Evolutionary conservation across 441 rosid species (phyloP).

Genomic region (Flueggea neowawraea): DNA sequence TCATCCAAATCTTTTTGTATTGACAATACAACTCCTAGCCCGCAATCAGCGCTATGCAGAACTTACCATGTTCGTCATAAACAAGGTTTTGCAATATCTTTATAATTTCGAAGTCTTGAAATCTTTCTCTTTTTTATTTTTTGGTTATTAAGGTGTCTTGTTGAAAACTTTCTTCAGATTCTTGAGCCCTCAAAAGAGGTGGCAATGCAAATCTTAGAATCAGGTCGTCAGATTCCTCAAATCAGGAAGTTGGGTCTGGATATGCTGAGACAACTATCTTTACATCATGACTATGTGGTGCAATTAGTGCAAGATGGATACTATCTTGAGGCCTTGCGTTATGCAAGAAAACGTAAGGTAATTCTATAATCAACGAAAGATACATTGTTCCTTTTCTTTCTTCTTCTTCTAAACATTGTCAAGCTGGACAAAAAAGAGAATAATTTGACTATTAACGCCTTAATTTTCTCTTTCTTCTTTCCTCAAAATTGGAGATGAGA

Average conservation of each 20-base stretch:
- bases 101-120: not conserved
- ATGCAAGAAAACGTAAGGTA: slow-evolving; percentile 88
- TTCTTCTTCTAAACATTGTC: too few species aligned
- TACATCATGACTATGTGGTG: slow-evolving; percentile 81
- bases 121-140: not conserved
- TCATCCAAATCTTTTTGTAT: slow-evolving; percentile 63
- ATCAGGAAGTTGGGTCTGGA: slow-evolving; percentile 89
- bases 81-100: slow-evolving; percentile 56
- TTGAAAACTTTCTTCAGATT: slow-evolving; percentile 39
- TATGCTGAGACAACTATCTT: slow-evolving; percentile 89
- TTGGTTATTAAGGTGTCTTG: slow-evolving; percentile 2
- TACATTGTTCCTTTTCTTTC: not conserved
- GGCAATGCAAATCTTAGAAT: slow-evolving; percentile 85
- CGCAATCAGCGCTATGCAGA: slow-evolving; percentile 71
- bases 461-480: too few species aligned
- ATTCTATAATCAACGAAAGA: not conserved
- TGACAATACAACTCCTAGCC: slow-evolving; percentile 76
- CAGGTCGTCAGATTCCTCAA: slow-evolving; percentile 62
- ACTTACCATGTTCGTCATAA: slow-evolving; percentile 65
- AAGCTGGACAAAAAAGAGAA: too few species aligned
- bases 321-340: slow-evolving; percentile 89
- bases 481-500: too few species aligned
- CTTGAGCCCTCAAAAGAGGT: slow-evolving; percentile 97
- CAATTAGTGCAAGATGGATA: slow-evolving; percentile 86
- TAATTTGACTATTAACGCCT: too few species aligned